Conservation (phyloP, 2,329 filamentous ascomycete genomes). For the Aureobasidium melanogenum region DNA sequence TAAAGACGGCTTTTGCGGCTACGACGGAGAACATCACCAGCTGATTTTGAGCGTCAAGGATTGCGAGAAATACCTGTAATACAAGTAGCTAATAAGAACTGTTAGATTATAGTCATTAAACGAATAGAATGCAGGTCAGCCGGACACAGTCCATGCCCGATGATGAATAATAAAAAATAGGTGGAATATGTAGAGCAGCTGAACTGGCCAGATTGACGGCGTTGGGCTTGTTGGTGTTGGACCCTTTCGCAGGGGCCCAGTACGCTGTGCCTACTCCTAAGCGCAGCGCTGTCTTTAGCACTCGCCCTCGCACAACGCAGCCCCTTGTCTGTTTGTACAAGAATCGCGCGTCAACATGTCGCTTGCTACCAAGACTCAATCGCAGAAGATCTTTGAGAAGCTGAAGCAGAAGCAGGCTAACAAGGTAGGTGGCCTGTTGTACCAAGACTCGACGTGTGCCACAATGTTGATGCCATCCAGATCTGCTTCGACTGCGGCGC, state of each 20-base stretch:
- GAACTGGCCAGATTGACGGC: background rate
- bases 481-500: slow-evolving; percentile 97
- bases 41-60: background rate
- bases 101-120: background rate
- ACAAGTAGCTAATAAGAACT: background rate
- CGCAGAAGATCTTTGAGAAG: slow-evolving; percentile 96
- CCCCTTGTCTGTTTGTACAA: background rate
- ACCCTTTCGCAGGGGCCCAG: slow-evolving; percentile 7
- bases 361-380: slow-evolving; percentile 81
- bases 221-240: background rate
- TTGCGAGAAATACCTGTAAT: background rate
- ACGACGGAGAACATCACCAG: background rate
- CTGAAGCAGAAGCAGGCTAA: slow-evolving; percentile 90
- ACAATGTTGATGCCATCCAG: slow-evolving; percentile 36
- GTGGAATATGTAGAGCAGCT: background rate
- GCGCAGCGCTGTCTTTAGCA: background rate
- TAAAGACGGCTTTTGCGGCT: background rate
- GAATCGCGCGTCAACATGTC: slow-evolving; percentile 35
- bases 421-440: slow-evolving; percentile 54
- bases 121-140: background rate
- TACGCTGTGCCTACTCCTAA: too few species aligned
- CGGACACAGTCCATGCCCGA: background rate
- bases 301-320: background rate
- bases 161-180: background rate
- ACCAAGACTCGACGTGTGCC: background rate